Conservation (phyloP, 1,284 basidiomycete species). For the Moesziomyces parantarcticus region DNA sequence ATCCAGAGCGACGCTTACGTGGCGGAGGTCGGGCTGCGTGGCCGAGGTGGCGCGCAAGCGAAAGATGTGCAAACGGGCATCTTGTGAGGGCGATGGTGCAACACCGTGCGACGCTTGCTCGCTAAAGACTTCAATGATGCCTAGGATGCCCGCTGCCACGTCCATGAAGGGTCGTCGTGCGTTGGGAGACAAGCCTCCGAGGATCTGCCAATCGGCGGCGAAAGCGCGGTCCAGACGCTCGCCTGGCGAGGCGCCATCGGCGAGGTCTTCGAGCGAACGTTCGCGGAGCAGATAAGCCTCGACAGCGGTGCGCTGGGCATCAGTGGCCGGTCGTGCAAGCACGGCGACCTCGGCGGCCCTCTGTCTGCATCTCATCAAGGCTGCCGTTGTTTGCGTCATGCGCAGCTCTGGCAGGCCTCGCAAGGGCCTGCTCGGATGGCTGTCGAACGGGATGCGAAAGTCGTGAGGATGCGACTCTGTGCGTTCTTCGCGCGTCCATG, state of each 20-base stretch:
- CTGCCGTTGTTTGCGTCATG: conserved; percentile 2
- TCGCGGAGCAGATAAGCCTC: conserved; percentile 17
- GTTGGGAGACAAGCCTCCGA: conserved; percentile 24
- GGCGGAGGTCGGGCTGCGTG: conserved; percentile 21
- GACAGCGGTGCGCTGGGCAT: conserved; percentile 22
- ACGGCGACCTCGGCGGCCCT: conserved; percentile 29
- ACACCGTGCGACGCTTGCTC: background rate
- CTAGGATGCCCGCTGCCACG: conserved; percentile 33
- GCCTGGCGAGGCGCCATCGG: conserved; percentile 10
- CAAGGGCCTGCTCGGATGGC: conserved; percentile 4
- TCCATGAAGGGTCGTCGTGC: conserved; percentile 44
- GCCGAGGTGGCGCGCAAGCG: conserved; percentile 11
- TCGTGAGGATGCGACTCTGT: conserved; percentile 15
- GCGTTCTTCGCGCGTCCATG: conserved; percentile 16
- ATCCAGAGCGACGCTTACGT: conserved; percentile 29
- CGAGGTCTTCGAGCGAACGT: conserved; percentile 27
- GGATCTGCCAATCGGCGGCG: conserved; percentile 37
- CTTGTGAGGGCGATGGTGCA: background rate
- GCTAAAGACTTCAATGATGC: conserved; percentile 22
- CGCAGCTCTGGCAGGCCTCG: conserved; percentile 26
- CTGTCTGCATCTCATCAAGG: conserved; percentile 22
- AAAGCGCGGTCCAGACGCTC: conserved; percentile 39
- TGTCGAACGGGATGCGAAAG: conserved; percentile 10
- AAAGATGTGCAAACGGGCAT: conserved; percentile 30
- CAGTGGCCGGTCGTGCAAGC: conserved; percentile 26